Conservation (phyloP, 306 rosid species). For the Rosa rugosa region DNA sequence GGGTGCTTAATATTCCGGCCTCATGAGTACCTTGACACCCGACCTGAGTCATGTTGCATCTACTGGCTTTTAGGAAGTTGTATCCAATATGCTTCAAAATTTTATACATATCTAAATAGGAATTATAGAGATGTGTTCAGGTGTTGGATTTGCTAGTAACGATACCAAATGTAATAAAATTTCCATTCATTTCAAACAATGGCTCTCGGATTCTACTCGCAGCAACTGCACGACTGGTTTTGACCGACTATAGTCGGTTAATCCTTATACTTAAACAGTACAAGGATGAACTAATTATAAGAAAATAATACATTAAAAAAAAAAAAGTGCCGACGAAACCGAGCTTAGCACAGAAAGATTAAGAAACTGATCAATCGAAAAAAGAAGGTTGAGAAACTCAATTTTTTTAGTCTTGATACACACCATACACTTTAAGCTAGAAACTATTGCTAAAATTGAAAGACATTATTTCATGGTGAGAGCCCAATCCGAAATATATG, state of each 20-base stretch:
- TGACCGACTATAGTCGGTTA: background rate
- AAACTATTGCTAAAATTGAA: conserved; percentile 27
- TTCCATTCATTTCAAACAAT: conserved; percentile 6
- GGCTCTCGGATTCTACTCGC: background rate
- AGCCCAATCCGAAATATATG: background rate
- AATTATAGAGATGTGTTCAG: conserved; percentile 36
- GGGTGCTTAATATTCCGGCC: conserved; percentile 38
- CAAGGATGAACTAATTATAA: background rate
- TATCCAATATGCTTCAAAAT: conserved; percentile 37
- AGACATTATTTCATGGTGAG: background rate
- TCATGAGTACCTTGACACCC: conserved; percentile 25
- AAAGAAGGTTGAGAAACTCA: background rate
- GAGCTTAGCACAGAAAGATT: background rate
- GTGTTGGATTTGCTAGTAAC: conserved; percentile 11
- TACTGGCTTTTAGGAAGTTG: conserved; percentile 48
- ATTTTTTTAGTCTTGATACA: conserved; percentile 17
- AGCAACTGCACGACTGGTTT: background rate
- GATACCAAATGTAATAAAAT: conserved; percentile 22
- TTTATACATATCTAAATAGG: conserved; percentile 51
- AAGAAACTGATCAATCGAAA: background rate
- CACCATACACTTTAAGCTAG: conserved; percentile 17
- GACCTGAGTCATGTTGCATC: conserved; percentile 27
- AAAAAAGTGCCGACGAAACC: background rate
- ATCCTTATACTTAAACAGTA: background rate
- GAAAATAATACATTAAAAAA: background rate